Percentiles rank a stretch among this genome's conserved stretches.
phyloP scores from a whole-genome alignment of 139 green algal species.

The Micromonas commoda region DNA sequence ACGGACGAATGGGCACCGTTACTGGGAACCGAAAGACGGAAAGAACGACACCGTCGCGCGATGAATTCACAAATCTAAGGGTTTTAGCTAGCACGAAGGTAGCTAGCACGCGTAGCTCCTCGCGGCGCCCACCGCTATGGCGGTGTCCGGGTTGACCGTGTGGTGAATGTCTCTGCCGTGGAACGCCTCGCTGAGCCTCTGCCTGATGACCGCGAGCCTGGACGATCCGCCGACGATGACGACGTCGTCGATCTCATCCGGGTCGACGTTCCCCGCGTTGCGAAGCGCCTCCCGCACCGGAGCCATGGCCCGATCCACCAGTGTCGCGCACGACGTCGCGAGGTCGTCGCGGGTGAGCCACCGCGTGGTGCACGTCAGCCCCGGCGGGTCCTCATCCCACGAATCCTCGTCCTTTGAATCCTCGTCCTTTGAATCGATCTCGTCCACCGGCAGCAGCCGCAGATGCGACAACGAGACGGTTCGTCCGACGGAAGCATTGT shows the following conservation, averaged over 20 bases:
- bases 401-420: no score
- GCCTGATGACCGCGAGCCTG: neutral
- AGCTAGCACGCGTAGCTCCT: neutral
- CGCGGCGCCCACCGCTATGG: neutral
- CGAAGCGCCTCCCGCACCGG: neutral
- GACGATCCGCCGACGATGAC: neutral
- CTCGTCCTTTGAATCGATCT: no score
- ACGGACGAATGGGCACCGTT: no score
- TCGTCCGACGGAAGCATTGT: no score
- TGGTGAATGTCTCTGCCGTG: neutral
- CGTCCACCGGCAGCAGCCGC: no score
- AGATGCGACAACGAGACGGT: no score
- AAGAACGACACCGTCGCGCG: no score
- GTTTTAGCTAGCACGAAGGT: no score
- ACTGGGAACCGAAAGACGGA: no score
- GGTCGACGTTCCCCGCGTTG: neutral
- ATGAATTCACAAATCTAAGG: no score
- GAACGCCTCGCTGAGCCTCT: conserved; percentile 3
- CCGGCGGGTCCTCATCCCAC: no score
- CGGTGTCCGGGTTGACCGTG: neutral
- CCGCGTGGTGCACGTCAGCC: no score
- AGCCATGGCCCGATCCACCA: neutral
- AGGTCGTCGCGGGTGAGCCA: neutral
- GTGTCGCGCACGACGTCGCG: neutral
- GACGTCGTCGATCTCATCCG: conserved; percentile 4